phyloP scores from a whole-genome alignment of 2,329 filamentous ascomycete species.

The Chalaropsis thielavioides region DNA sequence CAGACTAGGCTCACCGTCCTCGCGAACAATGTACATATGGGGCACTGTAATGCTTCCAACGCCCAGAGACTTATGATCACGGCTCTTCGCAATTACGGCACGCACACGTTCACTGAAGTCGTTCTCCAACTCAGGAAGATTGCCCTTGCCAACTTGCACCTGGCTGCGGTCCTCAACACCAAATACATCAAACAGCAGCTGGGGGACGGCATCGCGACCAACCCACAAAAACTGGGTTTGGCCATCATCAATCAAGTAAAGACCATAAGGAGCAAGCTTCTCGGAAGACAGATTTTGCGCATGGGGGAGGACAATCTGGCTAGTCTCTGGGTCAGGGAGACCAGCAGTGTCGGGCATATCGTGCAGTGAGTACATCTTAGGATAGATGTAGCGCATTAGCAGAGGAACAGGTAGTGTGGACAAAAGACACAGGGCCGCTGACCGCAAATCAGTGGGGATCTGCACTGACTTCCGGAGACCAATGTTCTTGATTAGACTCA shows the following conservation, averaged over 20 bases:
- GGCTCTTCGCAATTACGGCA: conserved; percentile 80
- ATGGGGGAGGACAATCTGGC: conserved; percentile 77
- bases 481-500: conserved; percentile 91
- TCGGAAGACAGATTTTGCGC: conserved; percentile 77
- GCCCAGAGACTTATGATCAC: conserved; percentile 71
- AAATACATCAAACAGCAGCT: conserved; percentile 80
- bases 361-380: conserved; percentile 70
- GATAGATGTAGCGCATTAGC: conserved; percentile 85
- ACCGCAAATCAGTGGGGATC: conserved; percentile 85
- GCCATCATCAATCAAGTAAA: conserved; percentile 94
- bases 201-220: conserved; percentile 80
- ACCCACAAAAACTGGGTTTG: conserved; percentile 98
- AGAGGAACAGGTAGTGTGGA: conserved; percentile 84
- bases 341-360: conserved; percentile 95
- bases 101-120: conserved; percentile 94
- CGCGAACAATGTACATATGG: conserved; percentile 81
- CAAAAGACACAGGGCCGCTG: conserved; percentile 82
- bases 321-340: conserved; percentile 68
- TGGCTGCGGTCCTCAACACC: conserved; percentile 69
- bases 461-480: conserved; percentile 84
- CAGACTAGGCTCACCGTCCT: conserved; percentile 89
- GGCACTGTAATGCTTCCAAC: conserved; percentile 89
- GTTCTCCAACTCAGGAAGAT: conserved; percentile 74
- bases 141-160: conserved; percentile 80
- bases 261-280: conserved; percentile 70